phyloP scores from a whole-genome alignment of 1,284 basidiomycete species.

The Trametes versicolor region DNA sequence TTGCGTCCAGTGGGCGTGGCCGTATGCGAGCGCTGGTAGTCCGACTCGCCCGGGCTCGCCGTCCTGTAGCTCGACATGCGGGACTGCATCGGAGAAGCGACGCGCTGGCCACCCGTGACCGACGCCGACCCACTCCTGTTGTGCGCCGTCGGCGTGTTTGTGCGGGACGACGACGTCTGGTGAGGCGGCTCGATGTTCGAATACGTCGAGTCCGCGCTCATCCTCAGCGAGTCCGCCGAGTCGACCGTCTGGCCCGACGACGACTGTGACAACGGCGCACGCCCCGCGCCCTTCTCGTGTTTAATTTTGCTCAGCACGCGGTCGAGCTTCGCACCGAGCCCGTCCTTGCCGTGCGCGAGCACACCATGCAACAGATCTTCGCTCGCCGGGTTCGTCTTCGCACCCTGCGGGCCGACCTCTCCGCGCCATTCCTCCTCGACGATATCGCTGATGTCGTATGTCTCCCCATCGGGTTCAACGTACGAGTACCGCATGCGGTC shows the following conservation, averaged over 20 bases:
- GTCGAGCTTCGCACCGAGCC: conserved; percentile 78
- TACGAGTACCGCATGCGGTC: conserved; percentile 92
- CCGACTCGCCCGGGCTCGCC: conserved; percentile 42
- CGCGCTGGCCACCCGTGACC: conserved; percentile 42
- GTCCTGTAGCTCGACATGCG: conserved; percentile 43
- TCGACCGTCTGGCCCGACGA: conserved; percentile 37
- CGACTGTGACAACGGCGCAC: conserved; percentile 34
- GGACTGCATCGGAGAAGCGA: conserved; percentile 38
- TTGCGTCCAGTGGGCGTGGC: conserved; percentile 37
- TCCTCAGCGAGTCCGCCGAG: conserved; percentile 45
- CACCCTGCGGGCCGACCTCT: conserved; percentile 42
- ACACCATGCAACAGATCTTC: conserved; percentile 74
- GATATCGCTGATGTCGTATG: conserved; percentile 92
- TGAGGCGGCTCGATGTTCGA: conserved; percentile 55
- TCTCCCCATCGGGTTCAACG: conserved; percentile 86
- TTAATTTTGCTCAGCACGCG: conserved; percentile 83
- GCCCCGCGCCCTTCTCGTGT: conserved; percentile 51
- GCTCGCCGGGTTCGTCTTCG: conserved; percentile 48
- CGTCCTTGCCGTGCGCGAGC: conserved; percentile 62
- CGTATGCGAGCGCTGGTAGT: conserved; percentile 37
- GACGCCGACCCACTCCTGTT: conserved; percentile 28
- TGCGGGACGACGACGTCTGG: conserved; percentile 34
- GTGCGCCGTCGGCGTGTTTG: conserved; percentile 42
- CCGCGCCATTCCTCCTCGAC: conserved; percentile 87
- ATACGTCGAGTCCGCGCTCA: conserved; percentile 65